These are phyloP conservation scores for Leishmania amazonensis DNA, from an alignment of 208 protist genomes.

Conservation along the genomic window DNA sequence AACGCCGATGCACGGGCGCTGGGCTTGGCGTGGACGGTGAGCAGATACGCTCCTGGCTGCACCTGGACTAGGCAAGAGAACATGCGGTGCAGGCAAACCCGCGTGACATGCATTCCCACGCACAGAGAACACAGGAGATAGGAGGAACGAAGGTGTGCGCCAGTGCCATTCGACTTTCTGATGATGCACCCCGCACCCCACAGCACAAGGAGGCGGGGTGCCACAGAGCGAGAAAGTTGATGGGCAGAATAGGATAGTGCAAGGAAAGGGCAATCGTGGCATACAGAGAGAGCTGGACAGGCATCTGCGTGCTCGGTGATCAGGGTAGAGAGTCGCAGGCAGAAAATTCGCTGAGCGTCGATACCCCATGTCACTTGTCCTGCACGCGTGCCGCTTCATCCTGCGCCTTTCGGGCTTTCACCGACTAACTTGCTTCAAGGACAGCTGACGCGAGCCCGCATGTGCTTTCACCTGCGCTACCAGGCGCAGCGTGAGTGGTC, in stretches of 20 bases:
- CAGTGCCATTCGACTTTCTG: background rate
- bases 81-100: conserved; percentile 29
- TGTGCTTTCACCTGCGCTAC: background rate
- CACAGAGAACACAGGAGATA: background rate
- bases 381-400: background rate
- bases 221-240: background rate
- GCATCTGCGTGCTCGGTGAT: background rate
- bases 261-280: background rate
- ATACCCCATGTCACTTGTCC: background rate
- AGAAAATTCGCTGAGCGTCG: background rate
- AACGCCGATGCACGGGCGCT: conserved; percentile 58
- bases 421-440: background rate
- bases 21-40: conserved; percentile 78
- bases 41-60: conserved; percentile 44
- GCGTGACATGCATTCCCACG: background rate
- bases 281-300: background rate
- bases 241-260: background rate
- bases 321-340: background rate
- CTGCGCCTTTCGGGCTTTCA: background rate
- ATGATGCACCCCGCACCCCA: background rate
- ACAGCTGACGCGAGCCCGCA: background rate
- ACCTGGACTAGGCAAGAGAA: conserved; percentile 54
- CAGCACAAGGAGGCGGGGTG: background rate
- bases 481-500: background rate
- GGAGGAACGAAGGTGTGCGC: background rate